Conservation (phyloP, 1,284 basidiomycete species). For the Vanrija pseudolonga region DNA sequence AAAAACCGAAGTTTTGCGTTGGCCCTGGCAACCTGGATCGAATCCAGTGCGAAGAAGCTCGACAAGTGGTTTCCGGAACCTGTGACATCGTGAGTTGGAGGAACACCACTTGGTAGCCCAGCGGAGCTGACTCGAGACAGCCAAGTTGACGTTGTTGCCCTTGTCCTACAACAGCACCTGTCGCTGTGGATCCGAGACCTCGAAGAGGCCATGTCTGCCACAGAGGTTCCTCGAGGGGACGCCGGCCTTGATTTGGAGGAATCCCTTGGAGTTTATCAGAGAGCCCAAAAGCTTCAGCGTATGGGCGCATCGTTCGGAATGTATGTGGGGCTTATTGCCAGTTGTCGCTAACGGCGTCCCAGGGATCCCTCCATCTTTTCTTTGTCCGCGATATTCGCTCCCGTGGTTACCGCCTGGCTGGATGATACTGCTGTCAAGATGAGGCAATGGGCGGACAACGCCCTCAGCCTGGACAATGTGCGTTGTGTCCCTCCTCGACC, state of each 20-base stretch:
- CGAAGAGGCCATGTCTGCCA: conserved; percentile 54
- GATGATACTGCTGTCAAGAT: conserved; percentile 86
- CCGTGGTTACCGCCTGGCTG: conserved; percentile 86
- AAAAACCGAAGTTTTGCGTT: conserved; percentile 50
- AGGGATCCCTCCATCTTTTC: conserved; percentile 54
- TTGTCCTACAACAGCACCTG: conserved; percentile 68
- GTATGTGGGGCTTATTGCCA: conserved; percentile 13
- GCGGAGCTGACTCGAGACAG: conserved; percentile 46
- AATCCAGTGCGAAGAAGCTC: conserved; percentile 74
- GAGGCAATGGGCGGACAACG: conserved; percentile 86
- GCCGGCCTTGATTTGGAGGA: conserved; percentile 80
- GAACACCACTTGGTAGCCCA: too few species aligned
- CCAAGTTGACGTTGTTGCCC: conserved; percentile 71
- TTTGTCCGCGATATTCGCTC: conserved; percentile 73
- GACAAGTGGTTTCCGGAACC: conserved; percentile 77
- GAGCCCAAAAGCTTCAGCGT: conserved; percentile 57
- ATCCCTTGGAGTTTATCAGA: conserved; percentile 77
- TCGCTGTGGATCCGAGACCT: conserved; percentile 75
- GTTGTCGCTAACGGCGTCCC: neutral
- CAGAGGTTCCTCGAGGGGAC: conserved; percentile 5
- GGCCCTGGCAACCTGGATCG: conserved; percentile 80
- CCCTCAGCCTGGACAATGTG: conserved; percentile 82
- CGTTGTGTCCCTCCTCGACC: conserved; percentile 6
- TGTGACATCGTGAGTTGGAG: conserved; percentile 63
- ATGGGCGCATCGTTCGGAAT: conserved; percentile 71